Evolutionary conservation across 345 rosid genomes (phyloP), one percentile per base, ranked within the genome.

Genomic region (Raphanus sativus): DNA sequence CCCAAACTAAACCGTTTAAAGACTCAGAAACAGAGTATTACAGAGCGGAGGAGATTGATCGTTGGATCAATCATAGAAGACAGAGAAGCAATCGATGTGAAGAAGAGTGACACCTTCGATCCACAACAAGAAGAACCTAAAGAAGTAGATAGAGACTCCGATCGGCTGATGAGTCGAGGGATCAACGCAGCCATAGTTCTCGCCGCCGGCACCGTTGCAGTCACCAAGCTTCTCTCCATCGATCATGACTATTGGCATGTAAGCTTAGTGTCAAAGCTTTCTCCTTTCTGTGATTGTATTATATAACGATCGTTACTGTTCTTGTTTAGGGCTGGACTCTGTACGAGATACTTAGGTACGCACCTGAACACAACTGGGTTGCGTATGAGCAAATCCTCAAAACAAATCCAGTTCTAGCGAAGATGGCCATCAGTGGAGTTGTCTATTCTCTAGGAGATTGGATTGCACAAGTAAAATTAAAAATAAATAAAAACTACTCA

Each of bases 171-270:
- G 11, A 78, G 89, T 73, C 83, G 86, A 78, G 87, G 86, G 40
- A 83, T 90, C 65, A 94, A 90, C 77, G 97, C 97, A 50, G 66
- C 88, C 56, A 84, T 89, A 80, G 98, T 94, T 72, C 89, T 94
- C 69, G 94, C 91, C 3, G 84, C 83, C 63, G 98, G 98, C 24
- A 87, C 97, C 5, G 59, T 91, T 75, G 90, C 93, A 1, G 90
- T 94, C 36, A 81, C 93, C 62, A 91, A 71, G 86, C 76, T 94
- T 81, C 88, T 91, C 63, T 86, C 89, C 0, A 81, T 94, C 65
- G 98, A 94, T 83, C 93, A 86, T 83, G 98, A 94, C 79, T 94
- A 89, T 76, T 94, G 98, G 97, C 98, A 94, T 12, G 98, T 94
- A 86, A 90, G 92, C 88, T 67, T 67, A 33, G 69, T 68, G 40